Evolutionary conservation across 108 stramenopile genomes (phyloP), one percentile per base, ranked within the genome.

Genomic region (Nannochloropsis oceanica): DNA sequence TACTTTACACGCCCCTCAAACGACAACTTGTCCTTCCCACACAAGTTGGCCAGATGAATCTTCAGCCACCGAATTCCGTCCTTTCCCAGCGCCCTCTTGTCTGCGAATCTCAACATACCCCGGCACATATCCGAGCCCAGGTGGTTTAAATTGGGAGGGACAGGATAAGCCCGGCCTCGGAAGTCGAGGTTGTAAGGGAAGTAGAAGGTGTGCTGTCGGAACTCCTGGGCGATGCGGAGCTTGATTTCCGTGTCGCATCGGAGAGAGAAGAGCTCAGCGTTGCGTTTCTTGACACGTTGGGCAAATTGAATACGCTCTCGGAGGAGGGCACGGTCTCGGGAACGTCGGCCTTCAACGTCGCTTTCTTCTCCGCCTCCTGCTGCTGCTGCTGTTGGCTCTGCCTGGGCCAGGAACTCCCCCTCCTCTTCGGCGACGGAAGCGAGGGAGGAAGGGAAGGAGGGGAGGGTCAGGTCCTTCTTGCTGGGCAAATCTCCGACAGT

Each of bases 181-280:
- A 99, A 99, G 89, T 99, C 99, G 84, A 99, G 90, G 90, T 98
- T 99, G 94, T 97, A 97, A 12, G 98, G 98, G 85, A 98, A 99
- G 91, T 94, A 99, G 43, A 99, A 93, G 11, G 80, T 88, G 79
- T 88, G 86, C 13, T 83, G 86, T 11, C 84, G 85, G 80, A 90
- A 90, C 43, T 88, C 86, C 79, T 90, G 26, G 0, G 89, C 89
- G 42, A 90, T 88, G 83, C 43, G 10, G 26, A 88, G 84, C 84
- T 89, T 89, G 59, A 89, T 89, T 44, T 86, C 43, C 86, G 88
- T 85, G 83, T 89, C 89, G 85, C 89, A 88, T 24, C 89, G 87
- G 27, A 89, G 87, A 20, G 88, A 88, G 85, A 88, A 87, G 43
- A 86, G 83, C 43, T 86, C 88, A 18, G 82, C 44, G 43, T 89